phyloP scores from a whole-genome alignment of 2,329 filamentous ascomycete species.

The Fusarium camptoceras region DNA sequence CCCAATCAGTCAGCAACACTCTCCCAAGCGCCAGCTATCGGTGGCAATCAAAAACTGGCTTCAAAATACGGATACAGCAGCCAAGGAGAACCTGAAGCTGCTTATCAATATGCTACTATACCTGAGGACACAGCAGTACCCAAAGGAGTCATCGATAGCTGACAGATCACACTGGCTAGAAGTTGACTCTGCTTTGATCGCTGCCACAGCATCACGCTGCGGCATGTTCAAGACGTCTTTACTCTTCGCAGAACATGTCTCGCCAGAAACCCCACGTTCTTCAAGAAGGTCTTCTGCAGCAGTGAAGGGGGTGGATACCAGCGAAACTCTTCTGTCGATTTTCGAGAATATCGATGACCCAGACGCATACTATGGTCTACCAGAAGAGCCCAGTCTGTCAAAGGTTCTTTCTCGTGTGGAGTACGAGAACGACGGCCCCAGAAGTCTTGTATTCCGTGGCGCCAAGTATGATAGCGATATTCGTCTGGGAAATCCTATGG shows the following conservation, averaged over 20 bases:
- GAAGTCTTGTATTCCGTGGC: conserved; percentile 89
- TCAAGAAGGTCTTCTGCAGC: conserved; percentile 74
- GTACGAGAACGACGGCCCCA: conserved; percentile 88
- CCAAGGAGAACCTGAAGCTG: conserved; percentile 74
- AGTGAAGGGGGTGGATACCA: conserved; percentile 65
- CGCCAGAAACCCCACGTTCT: conserved; percentile 65
- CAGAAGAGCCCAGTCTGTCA: conserved; percentile 79
- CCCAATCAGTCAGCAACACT: conserved; percentile 72
- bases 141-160: conserved; percentile 80
- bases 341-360: conserved; percentile 96
- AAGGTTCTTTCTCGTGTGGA: conserved; percentile 86
- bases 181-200: conserved; percentile 77
- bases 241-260: conserved; percentile 80
- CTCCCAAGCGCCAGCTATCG: conserved; percentile 73
- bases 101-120: conserved; percentile 86
- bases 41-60: conserved; percentile 74
- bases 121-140: conserved; percentile 81
- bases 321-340: conserved; percentile 80
- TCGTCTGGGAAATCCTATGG: conserved; percentile 66
- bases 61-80: conserved; percentile 50
- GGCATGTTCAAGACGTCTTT: conserved; percentile 90
- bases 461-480: conserved; percentile 91
- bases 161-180: conserved; percentile 89
- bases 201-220: conserved; percentile 79
- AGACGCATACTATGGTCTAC: conserved; percentile 93